These are phyloP conservation scores for Glonium stellatum DNA, from an alignment of 495 filamentous ascomycete species.

Conservation along the genomic window DNA sequence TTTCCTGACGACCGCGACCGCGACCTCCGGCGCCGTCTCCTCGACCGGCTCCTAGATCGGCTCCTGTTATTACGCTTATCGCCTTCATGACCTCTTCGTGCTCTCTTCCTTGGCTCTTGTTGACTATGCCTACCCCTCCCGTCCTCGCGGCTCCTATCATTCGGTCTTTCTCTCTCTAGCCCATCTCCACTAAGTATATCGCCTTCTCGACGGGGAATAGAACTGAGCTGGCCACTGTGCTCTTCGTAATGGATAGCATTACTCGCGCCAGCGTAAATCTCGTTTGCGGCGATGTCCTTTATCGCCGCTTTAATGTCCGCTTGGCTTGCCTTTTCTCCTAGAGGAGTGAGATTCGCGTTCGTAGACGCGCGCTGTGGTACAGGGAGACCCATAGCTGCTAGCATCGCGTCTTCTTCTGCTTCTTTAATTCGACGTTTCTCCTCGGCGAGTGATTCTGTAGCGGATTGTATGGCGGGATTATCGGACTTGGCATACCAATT, in stretches of 20 bases:
- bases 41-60: neutral
- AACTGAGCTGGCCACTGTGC: slow-evolving; percentile 4
- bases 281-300: slow-evolving; percentile 24
- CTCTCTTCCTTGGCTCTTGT: slow-evolving; percentile 7
- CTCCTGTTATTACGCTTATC: neutral
- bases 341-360: slow-evolving; percentile 33
- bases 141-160: neutral
- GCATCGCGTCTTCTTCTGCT: slow-evolving; percentile 85
- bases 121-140: neutral
- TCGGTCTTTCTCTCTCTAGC: neutral
- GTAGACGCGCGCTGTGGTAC: slow-evolving; percentile 39
- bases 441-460: slow-evolving; percentile 57
- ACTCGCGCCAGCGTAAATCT: slow-evolving; percentile 15
- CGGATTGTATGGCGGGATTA: slow-evolving; percentile 24
- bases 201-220: neutral
- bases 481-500: slow-evolving; percentile 81
- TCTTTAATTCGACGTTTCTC: slow-evolving; percentile 80
- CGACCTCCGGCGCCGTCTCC: neutral
- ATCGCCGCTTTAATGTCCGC: slow-evolving; percentile 30
- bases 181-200: neutral
- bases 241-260: slow-evolving; percentile 19
- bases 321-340: slow-evolving; percentile 30
- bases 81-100: neutral
- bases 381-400: slow-evolving; percentile 71
- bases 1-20: neutral